These are phyloP conservation scores for Citrullus colocynthis DNA, from an alignment of 306 rosid genomes.

Conservation along the genomic window DNA sequence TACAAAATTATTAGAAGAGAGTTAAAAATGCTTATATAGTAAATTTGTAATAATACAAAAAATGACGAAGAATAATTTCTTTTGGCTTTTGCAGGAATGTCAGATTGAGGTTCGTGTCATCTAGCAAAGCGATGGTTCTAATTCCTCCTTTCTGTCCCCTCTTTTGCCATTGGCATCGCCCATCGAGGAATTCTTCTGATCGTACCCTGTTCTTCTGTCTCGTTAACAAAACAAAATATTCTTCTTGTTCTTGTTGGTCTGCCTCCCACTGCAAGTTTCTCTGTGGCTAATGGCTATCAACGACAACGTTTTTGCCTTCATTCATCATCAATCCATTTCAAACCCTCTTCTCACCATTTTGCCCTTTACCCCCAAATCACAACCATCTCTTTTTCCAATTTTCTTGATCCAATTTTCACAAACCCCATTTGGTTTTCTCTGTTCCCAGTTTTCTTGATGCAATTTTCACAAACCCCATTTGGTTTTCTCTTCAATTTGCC, in stretches of 20 bases:
- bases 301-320: background rate
- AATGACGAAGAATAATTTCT: background rate
- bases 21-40: background rate
- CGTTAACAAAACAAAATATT: background rate
- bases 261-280: background rate
- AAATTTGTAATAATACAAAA: background rate
- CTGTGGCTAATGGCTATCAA: background rate
- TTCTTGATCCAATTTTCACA: background rate
- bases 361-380: background rate
- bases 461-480: background rate
- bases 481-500: background rate
- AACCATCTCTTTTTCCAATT: background rate
- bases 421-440: background rate
- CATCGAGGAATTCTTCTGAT: background rate
- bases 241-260: background rate
- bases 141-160: slow-evolving; percentile 1
- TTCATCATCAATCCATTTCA: background rate
- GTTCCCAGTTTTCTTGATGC: background rate
- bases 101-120: background rate
- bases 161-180: background rate
- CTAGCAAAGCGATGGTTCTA: background rate
- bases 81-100: background rate
- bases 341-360: background rate
- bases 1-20: background rate
- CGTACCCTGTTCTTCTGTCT: slow-evolving; percentile 3